A percentile compares a stretch with the other conserved stretches of the same genome.
These are phyloP conservation scores for Agrocybe chaxingu DNA, from an alignment of 768 basidiomycete genomes.

Conservation along the genomic window DNA sequence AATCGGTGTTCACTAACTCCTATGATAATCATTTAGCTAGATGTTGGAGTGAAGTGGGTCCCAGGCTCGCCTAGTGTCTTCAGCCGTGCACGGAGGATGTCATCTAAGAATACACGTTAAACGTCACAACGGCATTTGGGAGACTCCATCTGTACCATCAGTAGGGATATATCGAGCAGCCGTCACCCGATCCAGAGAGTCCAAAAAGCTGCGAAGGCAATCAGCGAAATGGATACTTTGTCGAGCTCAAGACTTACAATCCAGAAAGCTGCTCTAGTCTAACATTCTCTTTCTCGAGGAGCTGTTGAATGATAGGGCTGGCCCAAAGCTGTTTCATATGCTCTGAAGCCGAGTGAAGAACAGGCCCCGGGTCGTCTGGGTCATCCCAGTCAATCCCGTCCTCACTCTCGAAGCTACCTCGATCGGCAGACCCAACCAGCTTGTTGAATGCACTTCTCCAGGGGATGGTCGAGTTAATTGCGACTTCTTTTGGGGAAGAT, in stretches of 20 bases:
- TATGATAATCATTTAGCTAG: slow-evolving; percentile 7
- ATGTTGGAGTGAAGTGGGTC: not conserved
- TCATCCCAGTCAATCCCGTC: slow-evolving; percentile 40
- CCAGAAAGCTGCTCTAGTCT: slow-evolving; percentile 67
- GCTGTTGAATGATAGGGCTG: slow-evolving; percentile 47
- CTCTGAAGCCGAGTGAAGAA: slow-evolving; percentile 55
- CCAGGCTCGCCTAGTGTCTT: slow-evolving; percentile 46
- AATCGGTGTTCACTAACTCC: slow-evolving; percentile 75
- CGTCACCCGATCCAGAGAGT: slow-evolving; percentile 62
- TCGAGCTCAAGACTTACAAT: slow-evolving; percentile 48
- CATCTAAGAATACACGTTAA: slow-evolving; percentile 38
- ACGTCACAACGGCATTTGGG: not conserved
- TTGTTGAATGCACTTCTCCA: slow-evolving; percentile 51
- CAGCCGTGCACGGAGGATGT: slow-evolving; percentile 67
- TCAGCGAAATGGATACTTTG: not conserved
- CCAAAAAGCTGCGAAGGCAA: slow-evolving; percentile 57
- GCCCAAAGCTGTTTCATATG: slow-evolving; percentile 68
- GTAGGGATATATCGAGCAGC: slow-evolving; percentile 60
- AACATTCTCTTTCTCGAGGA: slow-evolving; percentile 52
- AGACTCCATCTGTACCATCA: slow-evolving; percentile 43
- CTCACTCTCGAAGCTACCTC: slow-evolving; percentile 25
- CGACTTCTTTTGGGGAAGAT: slow-evolving; percentile 39
- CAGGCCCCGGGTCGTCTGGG: slow-evolving; percentile 51
- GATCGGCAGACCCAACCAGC: slow-evolving; percentile 24
- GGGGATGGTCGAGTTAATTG: slow-evolving; percentile 45